Conservation (phyloP, 768 basidiomycete species). For the Xerocomus spinulosus region DNA sequence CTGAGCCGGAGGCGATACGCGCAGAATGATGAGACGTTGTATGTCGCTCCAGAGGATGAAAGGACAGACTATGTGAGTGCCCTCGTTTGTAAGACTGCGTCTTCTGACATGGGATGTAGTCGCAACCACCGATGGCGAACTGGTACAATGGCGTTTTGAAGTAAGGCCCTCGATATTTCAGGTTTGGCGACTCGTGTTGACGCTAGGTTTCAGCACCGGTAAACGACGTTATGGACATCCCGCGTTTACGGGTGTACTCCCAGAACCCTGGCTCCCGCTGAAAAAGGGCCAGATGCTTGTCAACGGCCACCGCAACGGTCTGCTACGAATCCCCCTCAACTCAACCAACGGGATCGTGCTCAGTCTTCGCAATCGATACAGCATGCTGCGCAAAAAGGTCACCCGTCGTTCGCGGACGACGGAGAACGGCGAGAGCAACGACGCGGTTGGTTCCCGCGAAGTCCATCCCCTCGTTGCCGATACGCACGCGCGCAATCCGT, state of each 20-base stretch:
- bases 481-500: slow-evolving; percentile 45
- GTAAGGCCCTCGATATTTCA: slow-evolving; percentile 34
- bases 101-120: slow-evolving; percentile 41
- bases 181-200: neutral
- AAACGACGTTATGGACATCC: slow-evolving; percentile 94
- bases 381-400: slow-evolving; percentile 40
- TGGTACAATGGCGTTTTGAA: slow-evolving; percentile 93
- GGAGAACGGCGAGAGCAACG: slow-evolving; percentile 7
- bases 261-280: slow-evolving; percentile 90
- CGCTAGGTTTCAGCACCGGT: slow-evolving; percentile 60
- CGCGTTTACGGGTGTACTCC: slow-evolving; percentile 87
- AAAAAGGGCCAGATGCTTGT: slow-evolving; percentile 77
- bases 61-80: slow-evolving; percentile 77
- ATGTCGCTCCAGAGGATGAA: slow-evolving; percentile 93
- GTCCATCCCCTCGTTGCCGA: slow-evolving; percentile 26
- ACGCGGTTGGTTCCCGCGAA: slow-evolving; percentile 2
- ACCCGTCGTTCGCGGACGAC: slow-evolving; percentile 7
- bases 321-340: slow-evolving; percentile 37
- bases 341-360: slow-evolving; percentile 69
- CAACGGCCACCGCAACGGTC: slow-evolving; percentile 41
- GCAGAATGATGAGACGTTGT: slow-evolving; percentile 89
- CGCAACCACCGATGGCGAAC: slow-evolving; percentile 94
- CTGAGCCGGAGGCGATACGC: slow-evolving; percentile 85
- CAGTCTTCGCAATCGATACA: slow-evolving; percentile 71
- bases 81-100: neutral